Evolutionary conservation across 202 grass and related monocot species (phyloP).

Genomic region (Setaria italica): DNA sequence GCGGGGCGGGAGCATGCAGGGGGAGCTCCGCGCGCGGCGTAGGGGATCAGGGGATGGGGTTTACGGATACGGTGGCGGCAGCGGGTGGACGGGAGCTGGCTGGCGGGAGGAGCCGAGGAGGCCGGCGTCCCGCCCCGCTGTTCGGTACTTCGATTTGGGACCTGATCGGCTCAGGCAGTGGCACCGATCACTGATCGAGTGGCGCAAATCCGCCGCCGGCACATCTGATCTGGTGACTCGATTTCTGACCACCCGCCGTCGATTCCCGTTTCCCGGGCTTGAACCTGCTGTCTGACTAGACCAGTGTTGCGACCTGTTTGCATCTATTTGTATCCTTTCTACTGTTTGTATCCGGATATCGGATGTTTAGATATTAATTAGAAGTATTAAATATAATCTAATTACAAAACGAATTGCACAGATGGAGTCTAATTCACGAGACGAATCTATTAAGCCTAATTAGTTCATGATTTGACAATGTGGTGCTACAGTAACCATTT

Average conservation of each 20-base stretch:
- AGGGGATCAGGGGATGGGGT: background rate
- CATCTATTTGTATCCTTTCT: too few species aligned
- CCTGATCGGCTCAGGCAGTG: slow-evolving; percentile 13
- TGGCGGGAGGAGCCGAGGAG: slow-evolving; percentile 32
- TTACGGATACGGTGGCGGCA: slow-evolving; percentile 51
- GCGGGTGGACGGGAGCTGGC: slow-evolving; percentile 53
- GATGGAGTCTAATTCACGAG: too few species aligned
- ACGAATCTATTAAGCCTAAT: too few species aligned
- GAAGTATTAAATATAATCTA: too few species aligned
- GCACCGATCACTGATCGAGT: slow-evolving; percentile 39
- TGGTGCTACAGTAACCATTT: too few species aligned
- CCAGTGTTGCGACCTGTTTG: background rate
- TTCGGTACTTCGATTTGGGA: background rate
- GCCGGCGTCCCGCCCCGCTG: background rate
- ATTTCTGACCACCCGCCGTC: slow-evolving; percentile 35
- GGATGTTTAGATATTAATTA: too few species aligned
- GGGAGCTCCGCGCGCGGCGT: background rate
- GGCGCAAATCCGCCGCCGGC: slow-evolving; percentile 33
- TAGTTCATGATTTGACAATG: too few species aligned
- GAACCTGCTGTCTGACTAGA: background rate
- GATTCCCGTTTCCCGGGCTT: background rate
- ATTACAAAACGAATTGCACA: too few species aligned
- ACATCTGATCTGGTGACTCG: slow-evolving; percentile 24
- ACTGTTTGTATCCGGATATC: too few species aligned
- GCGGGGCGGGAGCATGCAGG: background rate